phyloP scores from a whole-genome alignment of 257 asterid species.

The Avicennia marina region DNA sequence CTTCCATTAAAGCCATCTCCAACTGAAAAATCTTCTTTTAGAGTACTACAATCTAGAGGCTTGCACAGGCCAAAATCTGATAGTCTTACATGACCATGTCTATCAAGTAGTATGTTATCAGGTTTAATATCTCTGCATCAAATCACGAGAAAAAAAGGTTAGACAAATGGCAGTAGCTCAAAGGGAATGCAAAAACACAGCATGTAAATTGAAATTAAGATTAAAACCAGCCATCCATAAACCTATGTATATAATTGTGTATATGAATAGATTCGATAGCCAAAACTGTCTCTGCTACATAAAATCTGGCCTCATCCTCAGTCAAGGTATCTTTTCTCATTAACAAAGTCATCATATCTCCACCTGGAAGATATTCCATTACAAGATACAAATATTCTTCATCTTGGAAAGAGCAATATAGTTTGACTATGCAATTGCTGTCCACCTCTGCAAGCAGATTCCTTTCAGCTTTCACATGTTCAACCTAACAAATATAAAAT shows the following conservation, averaged over 20 bases:
- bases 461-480: constrained; percentile 97
- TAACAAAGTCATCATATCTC: constrained; percentile 91
- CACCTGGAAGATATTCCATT: constrained; percentile 98
- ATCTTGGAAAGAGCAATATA: constrained; percentile 90
- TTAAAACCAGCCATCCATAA: constrained; percentile 27
- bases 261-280: constrained; percentile 92
- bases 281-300: constrained; percentile 83
- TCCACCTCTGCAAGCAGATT: constrained; percentile 94
- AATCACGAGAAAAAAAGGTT: constrained; percentile 24
- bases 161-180: constrained; percentile 21
- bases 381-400: constrained; percentile 84
- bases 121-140: constrained; percentile 88
- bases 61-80: constrained; percentile 98
- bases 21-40: constrained; percentile 77
- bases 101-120: constrained; percentile 93
- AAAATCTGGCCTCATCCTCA: constrained; percentile 86
- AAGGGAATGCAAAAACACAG: constrained; percentile 7
- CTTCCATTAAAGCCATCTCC: constrained; percentile 45
- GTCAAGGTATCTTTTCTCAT: constrained; percentile 86
- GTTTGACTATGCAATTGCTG: constrained; percentile 89
- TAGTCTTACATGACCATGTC: constrained; percentile 79
- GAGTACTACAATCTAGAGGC: constrained; percentile 86
- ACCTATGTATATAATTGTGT: constrained; percentile 90
- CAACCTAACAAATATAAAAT: constrained; percentile 55
- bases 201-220: constrained; percentile 17